phyloP scores from a whole-genome alignment of 192 early-diverging fungal genomes.

The Coemansia sp. region DNA sequence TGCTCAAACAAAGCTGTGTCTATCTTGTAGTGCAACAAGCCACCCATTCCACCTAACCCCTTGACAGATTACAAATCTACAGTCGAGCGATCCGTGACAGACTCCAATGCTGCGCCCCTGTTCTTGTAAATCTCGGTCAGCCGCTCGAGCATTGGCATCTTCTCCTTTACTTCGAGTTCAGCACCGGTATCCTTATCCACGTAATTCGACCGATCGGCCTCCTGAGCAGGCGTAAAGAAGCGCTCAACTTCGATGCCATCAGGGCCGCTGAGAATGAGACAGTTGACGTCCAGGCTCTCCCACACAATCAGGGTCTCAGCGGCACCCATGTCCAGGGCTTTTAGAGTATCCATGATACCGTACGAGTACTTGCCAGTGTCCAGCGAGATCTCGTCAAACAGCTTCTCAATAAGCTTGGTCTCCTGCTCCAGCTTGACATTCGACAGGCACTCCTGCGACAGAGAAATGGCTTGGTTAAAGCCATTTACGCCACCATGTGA shows the following conservation, averaged over 20 bases:
- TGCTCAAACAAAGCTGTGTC: slow-evolving; percentile 68
- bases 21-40: slow-evolving; percentile 89
- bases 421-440: slow-evolving; percentile 97
- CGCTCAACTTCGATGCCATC: slow-evolving; percentile 64
- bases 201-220: slow-evolving; percentile 71
- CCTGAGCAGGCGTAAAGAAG: slow-evolving; percentile 79
- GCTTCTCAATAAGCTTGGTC: slow-evolving; percentile 87
- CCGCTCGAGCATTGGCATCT: slow-evolving; percentile 86
- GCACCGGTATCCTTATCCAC: slow-evolving; percentile 59
- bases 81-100: slow-evolving; percentile 89
- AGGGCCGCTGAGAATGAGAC: slow-evolving; percentile 70
- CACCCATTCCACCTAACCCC: slow-evolving; percentile 96
- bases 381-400: slow-evolving; percentile 92
- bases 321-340: slow-evolving; percentile 89
- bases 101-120: slow-evolving; percentile 85
- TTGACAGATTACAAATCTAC: slow-evolving; percentile 95
- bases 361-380: slow-evolving; percentile 95
- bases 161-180: slow-evolving; percentile 79
- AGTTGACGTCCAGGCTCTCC: slow-evolving; percentile 82
- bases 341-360: slow-evolving; percentile 90
- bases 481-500: slow-evolving; percentile 98
- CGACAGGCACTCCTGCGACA: slow-evolving; percentile 77
- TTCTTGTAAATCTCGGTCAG: slow-evolving; percentile 95
- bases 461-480: slow-evolving; percentile 92
- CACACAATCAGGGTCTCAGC: slow-evolving; percentile 93